A percentile compares a stretch with the other conserved stretches of the same genome.
phyloP scores from a whole-genome alignment of 768 basidiomycete species.

The Rhizopogon roseolus region DNA sequence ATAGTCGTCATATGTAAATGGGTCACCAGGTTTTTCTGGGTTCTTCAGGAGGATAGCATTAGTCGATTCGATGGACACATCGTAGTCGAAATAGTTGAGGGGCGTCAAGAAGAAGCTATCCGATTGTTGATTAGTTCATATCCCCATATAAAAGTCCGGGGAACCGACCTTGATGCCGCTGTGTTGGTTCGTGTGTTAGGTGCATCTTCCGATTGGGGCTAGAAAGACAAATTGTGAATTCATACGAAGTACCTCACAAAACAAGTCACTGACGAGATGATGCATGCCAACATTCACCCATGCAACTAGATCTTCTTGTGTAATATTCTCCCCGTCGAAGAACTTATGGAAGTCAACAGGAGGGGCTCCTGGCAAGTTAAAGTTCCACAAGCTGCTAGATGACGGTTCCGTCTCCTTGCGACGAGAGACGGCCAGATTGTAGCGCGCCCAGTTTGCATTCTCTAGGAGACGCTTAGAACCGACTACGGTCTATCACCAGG shows the following conservation, averaged over 20 bases:
- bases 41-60: constrained; percentile 47
- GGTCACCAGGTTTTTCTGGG: constrained; percentile 32
- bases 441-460: constrained; percentile 64
- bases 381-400: constrained; percentile 58
- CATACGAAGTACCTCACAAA: neutral
- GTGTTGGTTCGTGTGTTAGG: constrained; percentile 56
- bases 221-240: neutral
- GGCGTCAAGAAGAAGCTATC: constrained; percentile 53
- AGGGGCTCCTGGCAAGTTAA: constrained; percentile 53
- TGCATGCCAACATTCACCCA: constrained; percentile 69
- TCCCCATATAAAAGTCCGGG: neutral
- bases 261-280: constrained; percentile 39
- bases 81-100: constrained; percentile 62
- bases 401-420: constrained; percentile 60
- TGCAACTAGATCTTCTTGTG: constrained; percentile 60
- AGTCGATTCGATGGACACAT: constrained; percentile 52
- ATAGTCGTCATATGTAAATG: constrained; percentile 46
- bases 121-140: neutral
- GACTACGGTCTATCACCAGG: constrained; percentile 40
- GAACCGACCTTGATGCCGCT: constrained; percentile 46
- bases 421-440: constrained; percentile 52
- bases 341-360: constrained; percentile 57
- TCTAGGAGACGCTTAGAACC: constrained; percentile 55
- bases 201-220: constrained; percentile 62
- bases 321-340: constrained; percentile 60